Conservation (phyloP, 345 rosid species). For the Aquilaria yunnanensis region DNA sequence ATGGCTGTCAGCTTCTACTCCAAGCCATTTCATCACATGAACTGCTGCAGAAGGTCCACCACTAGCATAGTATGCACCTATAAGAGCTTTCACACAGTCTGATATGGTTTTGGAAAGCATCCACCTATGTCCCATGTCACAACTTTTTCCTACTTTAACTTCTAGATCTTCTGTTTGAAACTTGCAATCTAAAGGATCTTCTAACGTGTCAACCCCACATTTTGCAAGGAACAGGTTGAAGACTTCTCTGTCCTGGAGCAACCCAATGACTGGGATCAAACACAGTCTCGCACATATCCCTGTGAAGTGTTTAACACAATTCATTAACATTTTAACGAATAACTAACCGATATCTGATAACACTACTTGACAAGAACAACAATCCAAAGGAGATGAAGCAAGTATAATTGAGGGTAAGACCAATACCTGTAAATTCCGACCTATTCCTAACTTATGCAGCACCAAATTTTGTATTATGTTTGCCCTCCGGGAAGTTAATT, state of each 20-base stretch:
- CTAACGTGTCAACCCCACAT: slow-evolving; percentile 55
- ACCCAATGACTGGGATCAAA: slow-evolving; percentile 92
- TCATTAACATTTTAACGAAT: too few species aligned
- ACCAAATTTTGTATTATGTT: slow-evolving; percentile 51
- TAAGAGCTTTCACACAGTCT: slow-evolving; percentile 80
- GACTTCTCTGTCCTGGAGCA: slow-evolving; percentile 72
- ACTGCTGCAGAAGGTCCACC: slow-evolving; percentile 66
- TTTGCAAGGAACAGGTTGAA: slow-evolving; percentile 49
- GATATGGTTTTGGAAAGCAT: slow-evolving; percentile 74
- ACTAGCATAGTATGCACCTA: slow-evolving; percentile 67
- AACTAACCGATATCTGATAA: too few species aligned
- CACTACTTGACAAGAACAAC: background rate
- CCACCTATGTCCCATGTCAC: slow-evolving; percentile 89
- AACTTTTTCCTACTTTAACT: slow-evolving; percentile 48
- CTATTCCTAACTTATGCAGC: slow-evolving; percentile 56
- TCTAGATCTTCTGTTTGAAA: slow-evolving; percentile 44
- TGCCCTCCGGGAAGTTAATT: slow-evolving; percentile 40
- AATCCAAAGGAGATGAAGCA: background rate
- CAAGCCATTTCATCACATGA: slow-evolving; percentile 78
- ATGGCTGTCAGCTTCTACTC: slow-evolving; percentile 49
- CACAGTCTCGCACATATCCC: slow-evolving; percentile 70
- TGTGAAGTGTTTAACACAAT: slow-evolving; percentile 8
- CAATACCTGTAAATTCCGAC: slow-evolving; percentile 60
- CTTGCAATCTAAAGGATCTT: slow-evolving; percentile 66
- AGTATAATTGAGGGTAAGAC: too few species aligned